Percentiles rank a stretch among this genome's conserved stretches.
Evolutionary conservation across 1,284 basidiomycete species (phyloP).

Genomic region (Boletellus dicymbophilus): DNA sequence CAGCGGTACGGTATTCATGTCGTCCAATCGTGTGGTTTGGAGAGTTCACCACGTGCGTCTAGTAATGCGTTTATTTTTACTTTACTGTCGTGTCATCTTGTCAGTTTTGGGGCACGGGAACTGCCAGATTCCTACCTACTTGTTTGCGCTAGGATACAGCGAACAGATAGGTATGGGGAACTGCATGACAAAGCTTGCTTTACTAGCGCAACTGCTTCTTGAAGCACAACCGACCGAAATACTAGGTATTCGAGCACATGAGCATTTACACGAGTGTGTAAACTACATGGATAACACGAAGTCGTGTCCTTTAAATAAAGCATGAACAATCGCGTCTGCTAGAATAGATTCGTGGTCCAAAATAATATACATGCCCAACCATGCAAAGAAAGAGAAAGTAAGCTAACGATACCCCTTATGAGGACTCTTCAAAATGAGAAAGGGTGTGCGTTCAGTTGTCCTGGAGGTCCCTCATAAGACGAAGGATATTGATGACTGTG

Average conservation of each 20-base stretch:
- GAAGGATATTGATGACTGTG: conserved; percentile 74
- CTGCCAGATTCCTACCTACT: no score
- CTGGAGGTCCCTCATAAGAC: conserved; percentile 62
- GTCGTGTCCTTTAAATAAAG: not conserved
- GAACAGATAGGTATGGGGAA: no score
- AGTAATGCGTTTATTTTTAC: not conserved
- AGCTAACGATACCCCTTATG: conserved; percentile 1
- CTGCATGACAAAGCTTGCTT: no score
- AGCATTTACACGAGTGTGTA: no score
- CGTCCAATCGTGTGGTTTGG: not conserved
- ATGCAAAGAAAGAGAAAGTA: conserved; percentile 13
- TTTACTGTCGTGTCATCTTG: not conserved
- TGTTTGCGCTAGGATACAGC: no score
- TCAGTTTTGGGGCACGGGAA: not conserved
- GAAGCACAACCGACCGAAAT: no score
- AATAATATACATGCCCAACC: conserved; percentile 26
- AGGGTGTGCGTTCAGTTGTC: conserved; percentile 34
- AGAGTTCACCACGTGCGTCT: conserved; percentile 26
- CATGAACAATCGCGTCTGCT: not conserved
- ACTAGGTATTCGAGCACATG: no score
- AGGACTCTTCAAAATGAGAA: not conserved
- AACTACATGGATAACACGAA: not conserved
- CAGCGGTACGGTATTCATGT: no score
- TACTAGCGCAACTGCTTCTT: no score
- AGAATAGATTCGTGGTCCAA: not conserved